Base-by-base conservation (phyloP, 176 grass and related monocot genomes). In the Cenchrus fungigraminus region DNA sequence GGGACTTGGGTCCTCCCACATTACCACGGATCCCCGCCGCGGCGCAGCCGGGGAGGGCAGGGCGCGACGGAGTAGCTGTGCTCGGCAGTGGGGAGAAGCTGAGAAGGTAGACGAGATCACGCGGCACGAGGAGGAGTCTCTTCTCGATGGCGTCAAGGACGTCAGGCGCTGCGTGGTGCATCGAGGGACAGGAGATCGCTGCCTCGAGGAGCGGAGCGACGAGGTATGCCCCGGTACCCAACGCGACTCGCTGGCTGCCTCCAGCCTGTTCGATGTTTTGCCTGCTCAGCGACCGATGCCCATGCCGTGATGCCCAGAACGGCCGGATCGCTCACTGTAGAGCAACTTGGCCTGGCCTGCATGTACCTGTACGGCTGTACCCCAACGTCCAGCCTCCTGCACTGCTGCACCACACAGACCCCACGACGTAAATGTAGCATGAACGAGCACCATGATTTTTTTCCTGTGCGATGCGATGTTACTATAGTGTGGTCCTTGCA, bases 101-200 rank as follows among this genome's bases (percentile, higher is more conserved):
- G 80, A 89, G 51, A 89, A 85, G 87, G 92, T 93, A 37, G 90
- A 93, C 31, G 84, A 86, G 81, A 67, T 94, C 20, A 91, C 94
- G 53, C 69, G 1, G 86, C 71, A 76, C 17, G 88, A 95, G 81
- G 90, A 94, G 86, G 80, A 85, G 14, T 75, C n/a, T 8, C 77
- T 92, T 19, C 56, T 97, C 5, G 82, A 90, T 44, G 85, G 83
- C 9, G 61, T 95, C 78, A 91, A 94, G 66, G 93, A 79, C 22
- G 89, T 87, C 73, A 83, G 92, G 65, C 85, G 87, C 61, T 87
- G 89, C 28, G 93, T 95, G 40, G 93, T 95, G 29, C 77, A 89
- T 95, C 37, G 78, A 88, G 79, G 61, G 73, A 45, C 93, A 92
- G 77, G 86, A 91, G 83, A 80, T 20, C 85, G 87, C 56, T 80